Evolutionary conservation across 495 filamentous ascomycete genomes (phyloP), one percentile per base, ranked within the genome.

Genomic region (Penicillium bovifimosum): DNA sequence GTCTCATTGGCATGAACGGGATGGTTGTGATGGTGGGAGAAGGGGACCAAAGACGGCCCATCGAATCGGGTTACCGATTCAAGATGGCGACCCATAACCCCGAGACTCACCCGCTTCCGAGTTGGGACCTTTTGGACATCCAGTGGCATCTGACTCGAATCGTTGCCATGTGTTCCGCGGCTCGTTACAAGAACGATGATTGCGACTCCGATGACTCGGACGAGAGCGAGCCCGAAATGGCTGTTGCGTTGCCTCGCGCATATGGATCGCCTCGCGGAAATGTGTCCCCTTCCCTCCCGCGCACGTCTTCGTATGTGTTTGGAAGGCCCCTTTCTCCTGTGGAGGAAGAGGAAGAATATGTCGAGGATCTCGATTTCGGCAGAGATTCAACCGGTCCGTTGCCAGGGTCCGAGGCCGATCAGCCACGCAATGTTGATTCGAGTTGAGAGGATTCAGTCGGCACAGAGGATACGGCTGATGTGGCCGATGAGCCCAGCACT

Each of bases 81-180:
- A n/a, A n/a, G n/a, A n/a, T n/a, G n/a, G n/a, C n/a, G n/a, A n/a
- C n/a, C n/a, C n/a, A n/a, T n/a, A n/a, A n/a, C n/a, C n/a, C n/a
- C n/a, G n/a, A n/a, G n/a, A n/a, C n/a, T n/a, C n/a, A n/a, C n/a
- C n/a, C n/a, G n/a, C n/a, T n/a, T n/a, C n/a, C n/a, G n/a, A n/a
- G n/a, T n/a, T n/a, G n/a, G 48, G 52, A 53, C 40, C 11, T 59
- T 47, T n/a, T 59, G n/a, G 56, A 59, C 16, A 54, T 59, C 45
- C 34, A 46, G 18, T 59, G 56, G 56, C 27, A 59, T 31, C 35
- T 59, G 16, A 51, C 28, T 9, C 56, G 45, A 40, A 41, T 55
- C 24, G 41, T 51, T 13, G 34, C 52, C 24, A 41, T 59, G 40
- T 59, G 41, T 7, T 46, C 46, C 3, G 56, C 45, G 10, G 28